Percentiles rank a stretch among this genome's conserved stretches.
Evolutionary conservation across 176 grass and related monocot species (phyloP).

Genomic region (Oropetium thomaeum): DNA sequence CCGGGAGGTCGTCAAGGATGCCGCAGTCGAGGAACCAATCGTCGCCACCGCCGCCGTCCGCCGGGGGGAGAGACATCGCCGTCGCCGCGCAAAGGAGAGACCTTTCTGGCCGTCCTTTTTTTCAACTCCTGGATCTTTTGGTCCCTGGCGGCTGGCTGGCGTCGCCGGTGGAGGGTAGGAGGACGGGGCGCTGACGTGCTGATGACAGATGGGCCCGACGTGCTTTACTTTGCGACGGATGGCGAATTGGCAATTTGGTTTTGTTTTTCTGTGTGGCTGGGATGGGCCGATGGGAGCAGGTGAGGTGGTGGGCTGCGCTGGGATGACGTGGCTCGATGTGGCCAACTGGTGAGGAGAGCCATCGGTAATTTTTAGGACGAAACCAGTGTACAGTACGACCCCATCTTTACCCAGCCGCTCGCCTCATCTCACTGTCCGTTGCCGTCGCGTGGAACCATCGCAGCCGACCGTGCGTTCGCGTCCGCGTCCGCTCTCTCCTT

Average conservation of each 20-base stretch:
- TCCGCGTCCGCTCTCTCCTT: too few relatives aligned
- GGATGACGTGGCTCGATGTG: background rate
- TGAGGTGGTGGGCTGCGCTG: background rate
- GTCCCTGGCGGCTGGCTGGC: background rate
- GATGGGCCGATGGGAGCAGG: background rate
- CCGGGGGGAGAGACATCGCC: slow-evolving; percentile 42
- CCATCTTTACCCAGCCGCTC: too few relatives aligned
- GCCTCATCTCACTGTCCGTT: too few relatives aligned
- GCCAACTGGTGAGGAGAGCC: background rate
- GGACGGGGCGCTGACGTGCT: background rate
- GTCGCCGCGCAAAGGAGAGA: slow-evolving; percentile 26
- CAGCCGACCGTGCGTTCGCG: too few relatives aligned
- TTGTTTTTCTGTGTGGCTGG: background rate
- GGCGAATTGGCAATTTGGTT: background rate
- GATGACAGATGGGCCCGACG: slow-evolving; percentile 21
- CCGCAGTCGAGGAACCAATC: slow-evolving; percentile 57
- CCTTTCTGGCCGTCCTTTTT: background rate
- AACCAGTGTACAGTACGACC: background rate
- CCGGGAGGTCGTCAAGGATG: slow-evolving; percentile 57
- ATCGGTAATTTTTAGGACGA: background rate
- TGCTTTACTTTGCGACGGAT: background rate
- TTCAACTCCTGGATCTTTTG: slow-evolving; percentile 3
- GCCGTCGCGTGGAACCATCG: too few relatives aligned
- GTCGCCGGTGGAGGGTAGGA: background rate
- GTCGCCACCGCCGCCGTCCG: slow-evolving; percentile 26